Conservation (phyloP, 208 protist species). For the Perkinsela sp. region DNA sequence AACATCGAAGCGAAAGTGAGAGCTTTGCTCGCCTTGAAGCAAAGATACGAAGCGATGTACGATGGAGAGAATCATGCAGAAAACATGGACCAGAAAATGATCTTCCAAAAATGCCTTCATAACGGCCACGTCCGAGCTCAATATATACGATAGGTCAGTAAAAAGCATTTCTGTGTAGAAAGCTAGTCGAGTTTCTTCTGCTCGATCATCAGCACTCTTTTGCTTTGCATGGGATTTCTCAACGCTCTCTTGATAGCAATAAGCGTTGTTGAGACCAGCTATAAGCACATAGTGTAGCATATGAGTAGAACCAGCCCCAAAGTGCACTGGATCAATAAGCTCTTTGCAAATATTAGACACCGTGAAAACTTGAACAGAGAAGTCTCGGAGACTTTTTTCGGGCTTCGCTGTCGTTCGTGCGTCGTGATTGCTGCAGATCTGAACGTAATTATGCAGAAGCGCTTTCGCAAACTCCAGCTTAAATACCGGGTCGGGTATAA, state of each 20-base stretch:
- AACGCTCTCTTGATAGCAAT: too few relatives aligned
- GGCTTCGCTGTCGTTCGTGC: too few relatives aligned
- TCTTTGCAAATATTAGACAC: neutral
- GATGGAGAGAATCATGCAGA: neutral
- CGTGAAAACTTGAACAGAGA: neutral
- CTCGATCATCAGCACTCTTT: neutral
- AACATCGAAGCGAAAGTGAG: neutral
- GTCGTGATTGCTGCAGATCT: too few relatives aligned
- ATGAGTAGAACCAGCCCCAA: neutral
- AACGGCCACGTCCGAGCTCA: neutral
- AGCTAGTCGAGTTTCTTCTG: neutral
- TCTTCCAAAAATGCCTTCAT: neutral
- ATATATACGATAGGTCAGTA: neutral
- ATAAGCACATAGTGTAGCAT: neutral
- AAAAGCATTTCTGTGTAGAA: neutral
- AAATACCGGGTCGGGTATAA: neutral
- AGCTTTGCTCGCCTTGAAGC: neutral
- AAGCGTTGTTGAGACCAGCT: neutral
- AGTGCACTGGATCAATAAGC: neutral
- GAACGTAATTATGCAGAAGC: neutral
- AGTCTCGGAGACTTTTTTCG: neutral
- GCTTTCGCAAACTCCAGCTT: neutral
- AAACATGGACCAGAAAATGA: neutral
- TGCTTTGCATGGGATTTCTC: too few relatives aligned
- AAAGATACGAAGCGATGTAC: neutral